These are phyloP conservation scores for Colletotrichum noveboracense DNA, from an alignment of 2,329 filamentous ascomycete genomes.

Conservation along the genomic window DNA sequence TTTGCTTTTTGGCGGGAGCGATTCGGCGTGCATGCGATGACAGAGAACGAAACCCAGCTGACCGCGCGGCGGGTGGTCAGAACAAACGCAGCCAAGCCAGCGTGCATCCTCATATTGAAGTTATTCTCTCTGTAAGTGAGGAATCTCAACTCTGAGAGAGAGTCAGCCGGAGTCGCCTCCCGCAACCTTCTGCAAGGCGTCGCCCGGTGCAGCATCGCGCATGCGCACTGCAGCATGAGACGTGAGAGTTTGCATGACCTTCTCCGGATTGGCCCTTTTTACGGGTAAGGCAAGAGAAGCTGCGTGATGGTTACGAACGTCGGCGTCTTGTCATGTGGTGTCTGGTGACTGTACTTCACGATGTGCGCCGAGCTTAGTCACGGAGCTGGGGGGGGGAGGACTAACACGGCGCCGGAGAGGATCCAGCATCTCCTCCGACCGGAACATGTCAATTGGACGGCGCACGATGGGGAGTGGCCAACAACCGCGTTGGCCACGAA, in stretches of 20 bases:
- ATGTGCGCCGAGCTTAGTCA: neutral
- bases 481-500: neutral
- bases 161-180: neutral
- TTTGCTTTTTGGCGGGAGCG: neutral
- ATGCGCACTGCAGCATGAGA: neutral
- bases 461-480: neutral
- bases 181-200: neutral
- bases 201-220: neutral
- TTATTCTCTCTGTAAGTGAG: neutral
- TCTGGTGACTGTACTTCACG: neutral
- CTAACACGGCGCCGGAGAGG: neutral
- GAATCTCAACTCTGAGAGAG: neutral
- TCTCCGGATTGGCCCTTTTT: neutral
- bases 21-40: neutral
- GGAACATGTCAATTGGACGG: neutral
- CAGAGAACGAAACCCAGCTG: neutral
- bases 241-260: neutral
- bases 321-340: neutral
- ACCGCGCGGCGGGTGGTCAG: neutral
- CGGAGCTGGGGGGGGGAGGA: neutral
- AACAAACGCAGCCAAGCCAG: neutral
- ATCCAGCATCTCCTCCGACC: neutral
- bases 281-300: conserved; percentile 1
- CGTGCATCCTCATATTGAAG: neutral
- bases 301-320: neutral